Evolutionary conservation across 106 monocot genomes (phyloP).

Genomic region (Allium cepa): DNA sequence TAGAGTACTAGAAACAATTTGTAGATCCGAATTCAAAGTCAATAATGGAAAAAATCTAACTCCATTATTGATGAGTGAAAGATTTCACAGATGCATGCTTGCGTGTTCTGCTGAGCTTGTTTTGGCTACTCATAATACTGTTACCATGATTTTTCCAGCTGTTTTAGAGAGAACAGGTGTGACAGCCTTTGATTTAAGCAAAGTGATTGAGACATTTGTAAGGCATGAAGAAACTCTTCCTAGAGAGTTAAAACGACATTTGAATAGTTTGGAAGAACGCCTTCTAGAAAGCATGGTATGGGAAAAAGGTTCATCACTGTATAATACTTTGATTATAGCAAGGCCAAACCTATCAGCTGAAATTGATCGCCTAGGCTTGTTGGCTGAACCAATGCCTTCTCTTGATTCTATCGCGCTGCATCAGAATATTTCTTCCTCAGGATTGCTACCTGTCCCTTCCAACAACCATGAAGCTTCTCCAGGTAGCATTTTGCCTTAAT

Average conservation of each 20-base stretch:
- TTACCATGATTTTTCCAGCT: slow-evolving; percentile 93
- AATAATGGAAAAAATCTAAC: slow-evolving; percentile 63
- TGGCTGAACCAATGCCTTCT: slow-evolving; percentile 96
- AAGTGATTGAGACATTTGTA: slow-evolving; percentile 89
- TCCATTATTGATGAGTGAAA: slow-evolving; percentile 68
- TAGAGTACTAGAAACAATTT: slow-evolving; percentile 83
- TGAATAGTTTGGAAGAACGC: slow-evolving; percentile 89
- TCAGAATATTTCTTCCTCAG: slow-evolving; percentile 32
- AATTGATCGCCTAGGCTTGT: slow-evolving; percentile 53
- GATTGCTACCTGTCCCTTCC: slow-evolving; percentile 25
- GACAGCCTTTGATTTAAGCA: slow-evolving; percentile 97
- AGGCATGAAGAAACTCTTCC: slow-evolving; percentile 96
- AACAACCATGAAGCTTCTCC: slow-evolving; percentile 38
- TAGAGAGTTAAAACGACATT: slow-evolving; percentile 91
- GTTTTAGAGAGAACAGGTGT: slow-evolving; percentile 84
- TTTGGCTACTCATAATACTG: slow-evolving; percentile 89
- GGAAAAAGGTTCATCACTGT: slow-evolving; percentile 94
- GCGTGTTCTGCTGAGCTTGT: slow-evolving; percentile 94
- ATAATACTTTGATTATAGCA: slow-evolving; percentile 83
- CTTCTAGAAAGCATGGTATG: slow-evolving; percentile 87
- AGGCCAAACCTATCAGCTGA: slow-evolving; percentile 59
- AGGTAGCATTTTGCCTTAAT: slow-evolving; percentile 24
- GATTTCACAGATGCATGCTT: slow-evolving; percentile 95
- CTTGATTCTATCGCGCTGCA: slow-evolving; percentile 73
- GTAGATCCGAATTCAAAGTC: slow-evolving; percentile 68